Conservation (phyloP, 177 flowering plant genomes). For the Tripterygium wilfordii region DNA sequence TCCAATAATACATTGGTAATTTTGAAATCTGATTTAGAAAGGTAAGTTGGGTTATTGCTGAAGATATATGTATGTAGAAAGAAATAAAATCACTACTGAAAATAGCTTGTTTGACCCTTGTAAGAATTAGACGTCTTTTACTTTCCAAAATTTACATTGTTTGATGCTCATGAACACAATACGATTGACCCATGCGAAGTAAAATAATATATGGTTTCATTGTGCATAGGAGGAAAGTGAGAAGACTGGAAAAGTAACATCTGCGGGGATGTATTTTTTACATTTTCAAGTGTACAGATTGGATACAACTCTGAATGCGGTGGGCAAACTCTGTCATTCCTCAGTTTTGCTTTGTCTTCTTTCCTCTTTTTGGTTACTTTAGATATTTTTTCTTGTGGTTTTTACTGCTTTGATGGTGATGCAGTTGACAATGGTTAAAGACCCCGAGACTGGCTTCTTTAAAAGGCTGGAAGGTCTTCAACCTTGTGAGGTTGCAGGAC, state of each 20-base stretch:
- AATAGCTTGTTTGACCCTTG: too few relatives aligned
- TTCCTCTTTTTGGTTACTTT: neutral
- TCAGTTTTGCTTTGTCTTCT: neutral
- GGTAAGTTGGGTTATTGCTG: too few relatives aligned
- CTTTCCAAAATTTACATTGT: too few relatives aligned
- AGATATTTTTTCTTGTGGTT: neutral
- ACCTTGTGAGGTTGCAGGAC: constrained; percentile 92
- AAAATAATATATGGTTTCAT: neutral
- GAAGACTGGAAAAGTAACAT: constrained; percentile 88
- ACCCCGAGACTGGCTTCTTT: constrained; percentile 94
- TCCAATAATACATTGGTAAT: too few relatives aligned
- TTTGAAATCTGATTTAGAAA: too few relatives aligned
- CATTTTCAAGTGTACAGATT: constrained; percentile 98
- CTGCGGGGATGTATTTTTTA: constrained; percentile 98
- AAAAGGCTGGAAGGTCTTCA: constrained; percentile 97
- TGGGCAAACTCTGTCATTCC: constrained; percentile 19
- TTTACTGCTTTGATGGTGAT: constrained; percentile 7
- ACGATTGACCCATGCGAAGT: neutral
- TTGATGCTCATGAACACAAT: too few relatives aligned
- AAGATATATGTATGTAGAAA: too few relatives aligned
- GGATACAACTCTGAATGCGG: constrained; percentile 93
- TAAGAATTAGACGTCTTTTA: too few relatives aligned
- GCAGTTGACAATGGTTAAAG: constrained; percentile 95
- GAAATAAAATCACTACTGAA: too few relatives aligned
- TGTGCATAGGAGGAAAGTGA: constrained; percentile 91